Evolutionary conservation across 306 rosid species (phyloP).

Genomic region (Ammopiptanthus mongolicus): DNA sequence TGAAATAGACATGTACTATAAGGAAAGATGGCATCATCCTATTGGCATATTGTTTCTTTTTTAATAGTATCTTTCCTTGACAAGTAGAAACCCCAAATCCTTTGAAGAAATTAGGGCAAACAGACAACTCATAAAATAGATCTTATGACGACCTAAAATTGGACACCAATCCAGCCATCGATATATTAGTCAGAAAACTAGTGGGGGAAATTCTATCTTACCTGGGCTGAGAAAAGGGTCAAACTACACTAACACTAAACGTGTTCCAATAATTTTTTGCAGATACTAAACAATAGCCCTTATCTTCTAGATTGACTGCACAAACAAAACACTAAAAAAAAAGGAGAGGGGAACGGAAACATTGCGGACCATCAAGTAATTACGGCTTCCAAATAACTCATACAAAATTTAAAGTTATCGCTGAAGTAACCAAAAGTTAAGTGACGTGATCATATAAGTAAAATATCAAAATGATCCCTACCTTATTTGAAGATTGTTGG

Average conservation of each 20-base stretch:
- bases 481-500: not conserved
- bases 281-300: not conserved
- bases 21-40: slow-evolving; percentile 1
- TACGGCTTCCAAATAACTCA: not conserved
- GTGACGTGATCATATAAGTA: not conserved
- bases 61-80: not conserved
- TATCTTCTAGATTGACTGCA: not conserved
- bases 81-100: not conserved
- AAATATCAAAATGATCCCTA: not conserved
- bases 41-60: not conserved
- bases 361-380: not conserved
- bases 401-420: not conserved
- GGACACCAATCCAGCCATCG: not conserved
- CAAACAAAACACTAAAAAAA: too few species aligned
- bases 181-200: not conserved
- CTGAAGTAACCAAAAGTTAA: not conserved
- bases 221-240: not conserved
- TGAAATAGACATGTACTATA: slow-evolving; percentile 30
- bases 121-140: not conserved
- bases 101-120: not conserved
- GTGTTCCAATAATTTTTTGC: not conserved
- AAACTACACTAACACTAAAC: not conserved
- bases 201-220: not conserved
- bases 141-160: not conserved
- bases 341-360: not conserved